Evolutionary conservation across 768 basidiomycete species (phyloP), one percentile per base, ranked within the genome.

Genomic region (Lactarius psammicola): DNA sequence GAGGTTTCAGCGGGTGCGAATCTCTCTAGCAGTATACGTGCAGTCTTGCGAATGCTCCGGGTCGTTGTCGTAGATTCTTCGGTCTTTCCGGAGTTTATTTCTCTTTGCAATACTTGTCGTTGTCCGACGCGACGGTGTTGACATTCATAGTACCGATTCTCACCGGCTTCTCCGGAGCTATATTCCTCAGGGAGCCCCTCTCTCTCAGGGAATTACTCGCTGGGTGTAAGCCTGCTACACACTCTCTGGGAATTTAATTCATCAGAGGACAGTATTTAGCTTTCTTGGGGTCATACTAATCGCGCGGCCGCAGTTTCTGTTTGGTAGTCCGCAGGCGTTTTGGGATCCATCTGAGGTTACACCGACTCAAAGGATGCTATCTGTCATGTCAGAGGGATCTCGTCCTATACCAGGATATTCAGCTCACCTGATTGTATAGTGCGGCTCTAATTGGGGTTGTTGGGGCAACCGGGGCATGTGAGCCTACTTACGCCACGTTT

Each of bases 271-370:
- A 84, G 84, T 88, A 10, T 80, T 82, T 56, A 88, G 90, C 74
- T 80, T 95, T 33, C 42, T 83, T 9, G 94, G 94, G 0, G 92
- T 94, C 13, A 74, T 95, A 15, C 79, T 94, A 5, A 92, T 97
- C 58, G 90, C 93, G 9, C 81, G 91, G 34, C 94, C 94, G 0
- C 76, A 81, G 0, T 85, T 86, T 58, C 70, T 97, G 6, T 95
- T 97, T 70, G 88, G 87, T 2, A 42, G 56, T 46, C 58, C 42
- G 33, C 56, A 10, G 66, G 42, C 18, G 20, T 44, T 26, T 15
- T 54, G 11, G n/a, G 28, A 31, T 7, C 65, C 49, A 1, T 58
- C 60, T 20, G 61, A 67, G 10, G 76, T 59, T 9, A 77, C 70
- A 7, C 74, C 70, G 13, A 70, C 60, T n/a, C 75, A 79, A 71